A percentile compares a stretch with the other conserved stretches of the same genome.
These are phyloP conservation scores for Amanita fuliginea DNA, from an alignment of 768 basidiomycete genomes.

Conservation along the genomic window DNA sequence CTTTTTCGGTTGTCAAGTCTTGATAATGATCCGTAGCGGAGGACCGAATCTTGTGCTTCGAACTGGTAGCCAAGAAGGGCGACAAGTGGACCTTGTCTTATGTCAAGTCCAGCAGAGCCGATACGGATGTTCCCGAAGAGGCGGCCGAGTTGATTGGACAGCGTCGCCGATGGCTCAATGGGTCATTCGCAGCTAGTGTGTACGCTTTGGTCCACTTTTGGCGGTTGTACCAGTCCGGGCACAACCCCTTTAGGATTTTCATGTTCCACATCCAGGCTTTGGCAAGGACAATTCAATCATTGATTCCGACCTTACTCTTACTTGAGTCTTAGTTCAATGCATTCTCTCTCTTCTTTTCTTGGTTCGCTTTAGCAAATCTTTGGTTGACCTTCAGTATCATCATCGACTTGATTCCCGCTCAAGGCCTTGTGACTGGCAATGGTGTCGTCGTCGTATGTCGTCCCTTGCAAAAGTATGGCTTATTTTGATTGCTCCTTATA, in stretches of 20 bases:
- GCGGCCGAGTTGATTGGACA: constrained; percentile 91
- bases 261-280: constrained; percentile 90
- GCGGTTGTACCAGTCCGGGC: neutral
- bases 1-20: neutral
- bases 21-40: constrained; percentile 38
- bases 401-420: constrained; percentile 67
- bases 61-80: constrained; percentile 83
- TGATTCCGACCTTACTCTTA: neutral
- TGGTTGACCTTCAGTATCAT: constrained; percentile 95
- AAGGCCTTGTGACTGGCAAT: constrained; percentile 21
- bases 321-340: constrained; percentile 57
- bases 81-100: constrained; percentile 82
- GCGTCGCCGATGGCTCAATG: constrained; percentile 93
- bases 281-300: constrained; percentile 31
- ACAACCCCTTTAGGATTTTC: constrained; percentile 55
- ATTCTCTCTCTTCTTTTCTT: constrained; percentile 77
- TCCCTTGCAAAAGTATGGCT: constrained; percentile 69
- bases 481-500: constrained; percentile 16
- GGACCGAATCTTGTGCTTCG: constrained; percentile 96
- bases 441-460: constrained; percentile 18
- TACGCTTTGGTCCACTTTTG: constrained; percentile 86
- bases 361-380: constrained; percentile 87
- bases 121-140: constrained; percentile 87
- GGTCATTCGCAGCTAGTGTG: constrained; percentile 87
- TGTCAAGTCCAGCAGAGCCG: constrained; percentile 92